phyloP scores from a whole-genome alignment of 371 early-diverging fungal species.

The Coemansia sp. region DNA sequence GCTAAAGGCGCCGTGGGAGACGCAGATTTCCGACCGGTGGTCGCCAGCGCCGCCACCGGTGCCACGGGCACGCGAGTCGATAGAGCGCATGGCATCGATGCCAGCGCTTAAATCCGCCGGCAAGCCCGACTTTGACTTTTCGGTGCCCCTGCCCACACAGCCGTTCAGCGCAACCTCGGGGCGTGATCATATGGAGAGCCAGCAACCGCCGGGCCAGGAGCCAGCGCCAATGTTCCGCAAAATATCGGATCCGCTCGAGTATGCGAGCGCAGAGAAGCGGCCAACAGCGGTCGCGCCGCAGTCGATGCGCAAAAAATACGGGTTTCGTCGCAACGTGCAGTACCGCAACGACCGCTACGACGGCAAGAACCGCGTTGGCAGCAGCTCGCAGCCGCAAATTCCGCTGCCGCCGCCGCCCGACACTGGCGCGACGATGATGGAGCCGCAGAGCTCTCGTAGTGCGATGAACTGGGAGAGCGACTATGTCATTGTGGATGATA shows the following conservation, averaged over 20 bases:
- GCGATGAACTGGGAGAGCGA: constrained; percentile 28
- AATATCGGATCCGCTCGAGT: constrained; percentile 43
- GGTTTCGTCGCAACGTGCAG: constrained; percentile 48
- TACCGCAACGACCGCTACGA: constrained; percentile 29
- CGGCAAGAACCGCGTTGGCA: constrained; percentile 14
- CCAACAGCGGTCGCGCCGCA: constrained; percentile 29
- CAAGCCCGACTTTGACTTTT: constrained; percentile 29
- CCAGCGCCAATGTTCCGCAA: constrained; percentile 38
- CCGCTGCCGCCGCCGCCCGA: constrained; percentile 28
- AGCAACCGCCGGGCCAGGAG: constrained; percentile 1
- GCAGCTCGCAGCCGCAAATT: constrained; percentile 21
- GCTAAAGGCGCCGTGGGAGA: constrained; percentile 18
- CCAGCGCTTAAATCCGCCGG: constrained; percentile 28
- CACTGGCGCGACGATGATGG: constrained; percentile 27
- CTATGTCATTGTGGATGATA: constrained; percentile 43
- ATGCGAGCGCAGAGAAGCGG: constrained; percentile 42
- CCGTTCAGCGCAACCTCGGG: constrained; percentile 15
- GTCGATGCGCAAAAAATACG: constrained; percentile 50
- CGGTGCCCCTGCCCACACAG: constrained; percentile 25
- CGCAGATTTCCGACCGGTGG: constrained; percentile 14
- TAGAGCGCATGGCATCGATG: constrained; percentile 49
- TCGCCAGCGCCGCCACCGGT: constrained; percentile 10
- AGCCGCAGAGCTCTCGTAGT: neutral
- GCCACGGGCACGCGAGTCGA: constrained; percentile 26
- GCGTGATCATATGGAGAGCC: neutral